phyloP scores from a whole-genome alignment of 306 rosid species.

The Quercus suber region DNA sequence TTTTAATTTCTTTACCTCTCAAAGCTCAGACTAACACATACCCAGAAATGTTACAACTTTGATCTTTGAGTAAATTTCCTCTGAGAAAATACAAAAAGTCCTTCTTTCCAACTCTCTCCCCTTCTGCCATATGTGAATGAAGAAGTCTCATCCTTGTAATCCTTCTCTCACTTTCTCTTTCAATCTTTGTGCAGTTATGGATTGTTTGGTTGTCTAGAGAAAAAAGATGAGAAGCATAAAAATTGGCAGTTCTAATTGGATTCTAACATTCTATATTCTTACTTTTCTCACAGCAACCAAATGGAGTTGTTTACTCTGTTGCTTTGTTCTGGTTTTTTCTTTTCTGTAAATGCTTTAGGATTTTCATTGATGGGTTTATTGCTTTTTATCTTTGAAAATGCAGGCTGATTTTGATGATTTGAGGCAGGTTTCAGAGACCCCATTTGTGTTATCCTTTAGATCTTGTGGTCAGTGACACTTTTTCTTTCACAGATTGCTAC shows the following conservation, averaged over 20 bases:
- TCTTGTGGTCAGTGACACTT: constrained; percentile 31
- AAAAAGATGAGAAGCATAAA: not conserved
- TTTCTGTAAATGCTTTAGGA: not conserved
- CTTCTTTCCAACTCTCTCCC: not conserved
- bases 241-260: not conserved
- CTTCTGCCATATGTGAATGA: not conserved
- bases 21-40: constrained; percentile 12
- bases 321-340: not conserved
- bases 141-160: not conserved
- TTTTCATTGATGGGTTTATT: constrained; percentile 2
- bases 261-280: not conserved
- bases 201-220: constrained; percentile 23
- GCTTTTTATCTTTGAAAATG: constrained; percentile 10
- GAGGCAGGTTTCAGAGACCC: constrained; percentile 9
- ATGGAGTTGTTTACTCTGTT: not conserved
- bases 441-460: constrained; percentile 6
- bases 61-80: not conserved
- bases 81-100: not conserved
- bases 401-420: constrained; percentile 18
- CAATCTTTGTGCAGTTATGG: not conserved
- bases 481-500: not conserved
- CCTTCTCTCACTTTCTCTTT: not conserved
- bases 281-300: constrained; percentile 11
- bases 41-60: constrained; percentile 13
- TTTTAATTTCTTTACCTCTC: not conserved